A percentile compares a stretch with the other conserved stretches of the same genome.
Conservation (phyloP, 2,329 filamentous ascomycete genomes). For the Calonectria henricotiae region DNA sequence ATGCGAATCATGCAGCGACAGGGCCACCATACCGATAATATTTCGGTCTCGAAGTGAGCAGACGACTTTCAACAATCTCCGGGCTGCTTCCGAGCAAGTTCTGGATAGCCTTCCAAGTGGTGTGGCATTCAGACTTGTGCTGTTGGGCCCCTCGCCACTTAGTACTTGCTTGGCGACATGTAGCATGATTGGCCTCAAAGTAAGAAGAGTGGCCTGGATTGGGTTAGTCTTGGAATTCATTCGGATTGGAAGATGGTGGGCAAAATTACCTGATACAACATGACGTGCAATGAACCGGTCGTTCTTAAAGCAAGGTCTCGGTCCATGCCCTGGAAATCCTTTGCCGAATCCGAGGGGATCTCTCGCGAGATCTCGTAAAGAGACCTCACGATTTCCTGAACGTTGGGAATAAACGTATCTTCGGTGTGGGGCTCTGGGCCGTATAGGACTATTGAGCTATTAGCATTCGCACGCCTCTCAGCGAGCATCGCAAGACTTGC, state of each 20-base stretch:
- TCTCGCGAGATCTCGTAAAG: constrained; percentile 51
- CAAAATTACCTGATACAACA: constrained; percentile 54
- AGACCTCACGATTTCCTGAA: constrained; percentile 55
- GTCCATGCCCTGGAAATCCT: constrained; percentile 47
- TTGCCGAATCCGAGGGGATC: constrained; percentile 50
- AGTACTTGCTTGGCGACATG: constrained; percentile 53
- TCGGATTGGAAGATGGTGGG: too few relatives aligned
- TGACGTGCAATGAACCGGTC: constrained; percentile 55
- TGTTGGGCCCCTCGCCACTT: constrained; percentile 46
- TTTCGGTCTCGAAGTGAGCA: constrained; percentile 53
- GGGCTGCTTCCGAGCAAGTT: constrained; percentile 54
- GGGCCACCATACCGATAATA: constrained; percentile 48
- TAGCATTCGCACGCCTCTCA: accelerated
- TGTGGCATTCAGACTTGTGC: constrained; percentile 48
- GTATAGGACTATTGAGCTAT: constrained; percentile 49
- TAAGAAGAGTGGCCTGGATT: constrained; percentile 53
- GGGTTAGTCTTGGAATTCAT: constrained; percentile 22
- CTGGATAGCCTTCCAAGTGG: constrained; percentile 51
- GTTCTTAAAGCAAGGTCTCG: constrained; percentile 53
- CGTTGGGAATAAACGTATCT: constrained; percentile 53
- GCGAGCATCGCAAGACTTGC: neutral
- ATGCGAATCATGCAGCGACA: neutral
- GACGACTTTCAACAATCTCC: constrained; percentile 52
- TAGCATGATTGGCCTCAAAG: constrained; percentile 53
- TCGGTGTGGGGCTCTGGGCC: constrained; percentile 54